Evolutionary conservation across 1,139 yeast species (phyloP), one percentile per base, ranked within the genome.

Genomic region (Pichiaceae sp.): DNA sequence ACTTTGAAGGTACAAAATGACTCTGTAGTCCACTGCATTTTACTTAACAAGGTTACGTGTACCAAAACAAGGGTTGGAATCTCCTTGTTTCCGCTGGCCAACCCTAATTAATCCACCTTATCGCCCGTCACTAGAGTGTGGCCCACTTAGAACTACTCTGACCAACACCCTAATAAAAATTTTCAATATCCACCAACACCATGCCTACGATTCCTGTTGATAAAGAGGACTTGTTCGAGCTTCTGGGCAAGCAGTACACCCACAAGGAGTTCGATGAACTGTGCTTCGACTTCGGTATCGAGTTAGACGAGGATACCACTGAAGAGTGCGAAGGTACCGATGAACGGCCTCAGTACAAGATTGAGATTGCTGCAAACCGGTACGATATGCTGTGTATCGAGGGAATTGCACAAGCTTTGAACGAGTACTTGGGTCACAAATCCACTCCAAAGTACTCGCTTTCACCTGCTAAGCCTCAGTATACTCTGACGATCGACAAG

Each of bases 191-290:
- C 14, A 11, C 14, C 28, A 11, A 7, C 23, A 56, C 35, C 35
- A 91, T 91, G 99, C 99, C 99, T 63, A 93, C 98, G 60, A 73
- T 91, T 54, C 74, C 95, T 29, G 96, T 91, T 43, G 96, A 91
- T 61, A 89, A 93, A 62, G 85, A 79, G 56, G 97, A 89, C 59
- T 76, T 91, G 46, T 91, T 76, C 68, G 75, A 78, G 54, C 73
- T 85, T 34, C 70, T 91, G 46, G 97, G 94, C 43, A 77, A 72
- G 55, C 60, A 69, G 38, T 91, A 87, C 64, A 74, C 96, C 54
- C 83, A 93, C 47, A 78, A 86, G 53, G 98, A 89, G 57, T 89
- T 93, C 55, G 98, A 93, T 58, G 96, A 89, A 62, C 75, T 93
- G 50, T 93, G 98, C 66, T 93, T 93, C 66, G 94, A 89, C 56